phyloP scores from a whole-genome alignment of 2,329 filamentous ascomycete genomes.

The Sarocladium brachiariae region DNA sequence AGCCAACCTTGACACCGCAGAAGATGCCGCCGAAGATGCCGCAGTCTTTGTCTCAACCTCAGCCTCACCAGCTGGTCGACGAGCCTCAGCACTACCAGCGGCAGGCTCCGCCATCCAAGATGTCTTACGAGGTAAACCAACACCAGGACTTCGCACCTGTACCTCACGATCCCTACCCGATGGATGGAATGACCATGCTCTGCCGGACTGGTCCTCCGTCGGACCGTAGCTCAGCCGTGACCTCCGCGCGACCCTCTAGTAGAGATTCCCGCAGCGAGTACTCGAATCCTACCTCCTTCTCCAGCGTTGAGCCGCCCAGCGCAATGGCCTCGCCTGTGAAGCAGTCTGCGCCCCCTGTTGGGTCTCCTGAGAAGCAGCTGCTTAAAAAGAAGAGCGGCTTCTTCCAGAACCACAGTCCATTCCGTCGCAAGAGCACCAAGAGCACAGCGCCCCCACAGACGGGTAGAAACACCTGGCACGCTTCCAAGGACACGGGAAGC shows the following conservation, averaged over 20 bases:
- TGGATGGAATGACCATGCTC: conserved; percentile 96
- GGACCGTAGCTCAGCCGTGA: conserved; percentile 44
- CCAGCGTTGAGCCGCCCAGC: conserved; percentile 73
- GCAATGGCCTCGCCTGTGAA: conserved; percentile 71
- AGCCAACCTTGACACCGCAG: conserved; percentile 34
- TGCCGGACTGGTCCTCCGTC: conserved; percentile 65
- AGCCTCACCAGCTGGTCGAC: conserved; percentile 6
- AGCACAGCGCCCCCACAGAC: conserved; percentile 38
- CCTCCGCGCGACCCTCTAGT: conserved; percentile 68
- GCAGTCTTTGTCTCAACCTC: conserved; percentile 8
- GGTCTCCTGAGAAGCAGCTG: conserved; percentile 55
- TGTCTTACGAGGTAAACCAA: conserved; percentile 44
- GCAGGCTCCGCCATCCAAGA: conserved; percentile 15
- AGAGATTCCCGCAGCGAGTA: conserved; percentile 87
- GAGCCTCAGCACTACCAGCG: conserved; percentile 18
- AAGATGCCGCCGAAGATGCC: conserved; percentile 16
- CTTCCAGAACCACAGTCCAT: conserved; percentile 88
- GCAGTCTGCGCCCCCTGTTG: conserved; percentile 29
- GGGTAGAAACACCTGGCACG: conserved; percentile 56
- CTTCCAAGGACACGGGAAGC: conserved; percentile 23
- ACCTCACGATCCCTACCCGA: conserved; percentile 88
- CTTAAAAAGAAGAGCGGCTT: conserved; percentile 73
- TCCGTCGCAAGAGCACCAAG: conserved; percentile 85
- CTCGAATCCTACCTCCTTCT: conserved; percentile 82
- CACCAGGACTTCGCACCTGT: conserved; percentile 43